Conservation (phyloP, 2,329 filamentous ascomycete genomes). For the Lachnellula cervina region DNA sequence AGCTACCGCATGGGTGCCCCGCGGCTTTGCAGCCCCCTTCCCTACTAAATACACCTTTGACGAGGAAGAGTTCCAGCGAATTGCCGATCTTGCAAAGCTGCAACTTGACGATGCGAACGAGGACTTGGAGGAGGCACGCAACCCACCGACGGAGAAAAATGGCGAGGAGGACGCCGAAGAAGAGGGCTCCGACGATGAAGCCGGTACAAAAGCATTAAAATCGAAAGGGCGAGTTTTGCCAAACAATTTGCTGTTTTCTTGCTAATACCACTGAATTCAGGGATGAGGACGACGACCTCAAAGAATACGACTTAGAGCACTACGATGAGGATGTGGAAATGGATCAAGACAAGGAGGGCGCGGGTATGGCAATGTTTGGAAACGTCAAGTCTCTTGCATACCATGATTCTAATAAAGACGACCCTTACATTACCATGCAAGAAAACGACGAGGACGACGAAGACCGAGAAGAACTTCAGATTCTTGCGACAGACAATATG, state of each 20-base stretch:
- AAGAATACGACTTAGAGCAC: conserved; percentile 93
- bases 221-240: conserved; percentile 37
- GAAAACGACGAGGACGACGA: conserved; percentile 63
- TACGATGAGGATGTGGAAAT: conserved; percentile 80
- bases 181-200: conserved; percentile 30
- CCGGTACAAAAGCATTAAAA: conserved; percentile 27
- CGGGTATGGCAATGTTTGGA: conserved; percentile 86
- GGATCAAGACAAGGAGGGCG: conserved; percentile 56
- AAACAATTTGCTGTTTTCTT: conserved; percentile 17
- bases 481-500: conserved; percentile 88
- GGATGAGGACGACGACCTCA: conserved; percentile 77
- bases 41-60: conserved; percentile 54
- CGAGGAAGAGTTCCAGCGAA: conserved; percentile 53
- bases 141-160: conserved; percentile 28
- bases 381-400: conserved; percentile 92
- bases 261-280: conserved; percentile 23
- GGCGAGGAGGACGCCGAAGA: conserved; percentile 34
- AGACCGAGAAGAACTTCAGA: conserved; percentile 89
- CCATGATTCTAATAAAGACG: conserved; percentile 88
- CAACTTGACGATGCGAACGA: conserved; percentile 85
- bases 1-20: conserved; percentile 53
- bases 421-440: conserved; percentile 91
- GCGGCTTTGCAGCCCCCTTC: conserved; percentile 54
- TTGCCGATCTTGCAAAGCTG: conserved; percentile 52
- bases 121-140: conserved; percentile 61